Evolutionary conservation across 169 alveolate genomes (phyloP).

Genomic region (Ichthyophthirius multifiliis): DNA sequence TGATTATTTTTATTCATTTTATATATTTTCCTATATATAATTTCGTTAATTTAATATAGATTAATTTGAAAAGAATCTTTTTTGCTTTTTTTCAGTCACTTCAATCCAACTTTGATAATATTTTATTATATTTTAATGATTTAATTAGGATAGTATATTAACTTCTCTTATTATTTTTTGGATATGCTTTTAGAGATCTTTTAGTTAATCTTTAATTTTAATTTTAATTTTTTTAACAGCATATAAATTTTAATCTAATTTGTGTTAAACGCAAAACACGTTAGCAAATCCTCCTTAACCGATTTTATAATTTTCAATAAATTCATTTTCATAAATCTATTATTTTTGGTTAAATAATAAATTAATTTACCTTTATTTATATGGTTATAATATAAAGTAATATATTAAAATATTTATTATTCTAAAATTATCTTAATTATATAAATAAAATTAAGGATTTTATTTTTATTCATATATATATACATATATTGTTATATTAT

Average conservation of each 20-base stretch:
- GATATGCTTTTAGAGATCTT: not conserved
- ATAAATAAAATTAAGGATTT: no score
- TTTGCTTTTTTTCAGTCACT: not conserved
- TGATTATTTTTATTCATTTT: no score
- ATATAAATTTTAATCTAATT: not conserved
- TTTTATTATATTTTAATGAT: constrained; percentile 9
- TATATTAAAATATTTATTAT: no score
- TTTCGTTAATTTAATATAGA: no score
- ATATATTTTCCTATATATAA: no score
- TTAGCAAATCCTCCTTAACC: constrained; percentile 11
- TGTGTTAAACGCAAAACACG: not conserved
- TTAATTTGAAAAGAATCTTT: no score
- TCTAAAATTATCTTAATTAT: no score
- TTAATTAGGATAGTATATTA: not conserved
- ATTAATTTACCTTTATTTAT: no score
- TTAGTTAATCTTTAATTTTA: not conserved
- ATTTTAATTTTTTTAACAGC: not conserved
- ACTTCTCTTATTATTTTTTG: constrained; percentile 18
- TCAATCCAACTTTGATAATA: constrained; percentile 18
- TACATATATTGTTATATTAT: no score
- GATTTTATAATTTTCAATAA: not conserved
- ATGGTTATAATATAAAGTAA: no score
- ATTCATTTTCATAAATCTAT: constrained; percentile 1
- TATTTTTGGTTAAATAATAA: no score
- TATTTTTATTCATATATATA: no score